Conservation (phyloP, 192 early-diverging fungal genomes). For the Rhizophagus clarus region DNA sequence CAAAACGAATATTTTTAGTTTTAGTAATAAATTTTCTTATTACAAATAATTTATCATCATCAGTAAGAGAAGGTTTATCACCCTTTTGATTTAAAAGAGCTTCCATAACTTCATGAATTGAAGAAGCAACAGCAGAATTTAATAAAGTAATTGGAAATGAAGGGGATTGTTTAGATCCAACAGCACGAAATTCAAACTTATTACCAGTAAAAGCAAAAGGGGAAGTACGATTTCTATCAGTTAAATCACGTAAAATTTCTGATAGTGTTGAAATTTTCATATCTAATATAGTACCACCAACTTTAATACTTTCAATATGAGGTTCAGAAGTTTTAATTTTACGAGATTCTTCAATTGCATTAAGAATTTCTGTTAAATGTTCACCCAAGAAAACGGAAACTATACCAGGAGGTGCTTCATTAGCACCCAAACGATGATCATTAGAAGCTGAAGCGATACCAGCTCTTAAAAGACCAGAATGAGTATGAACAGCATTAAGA, state of each 20-base stretch:
- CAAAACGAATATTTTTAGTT: slow-evolving; percentile 89
- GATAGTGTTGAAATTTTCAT: slow-evolving; percentile 94
- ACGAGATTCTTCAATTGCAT: slow-evolving; percentile 88
- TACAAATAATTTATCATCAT: slow-evolving; percentile 88
- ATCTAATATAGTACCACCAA: slow-evolving; percentile 94
- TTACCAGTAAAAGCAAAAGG: slow-evolving; percentile 99
- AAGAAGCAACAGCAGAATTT: slow-evolving; percentile 89
- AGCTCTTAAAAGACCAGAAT: slow-evolving; percentile 89
- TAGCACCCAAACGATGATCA: slow-evolving; percentile 97
- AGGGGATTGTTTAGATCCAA: slow-evolving; percentile 96
- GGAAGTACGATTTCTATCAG: slow-evolving; percentile 99
- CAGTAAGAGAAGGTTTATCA: slow-evolving; percentile 70
- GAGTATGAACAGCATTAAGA: slow-evolving; percentile 89
- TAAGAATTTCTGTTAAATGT: slow-evolving; percentile 93
- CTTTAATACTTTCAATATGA: slow-evolving; percentile 87
- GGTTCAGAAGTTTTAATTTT: slow-evolving; percentile 87
- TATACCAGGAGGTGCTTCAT: slow-evolving; percentile 97
- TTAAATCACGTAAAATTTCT: slow-evolving; percentile 91
- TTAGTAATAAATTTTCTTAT: slow-evolving; percentile 83
- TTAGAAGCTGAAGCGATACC: slow-evolving; percentile 93
- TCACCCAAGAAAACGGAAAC: slow-evolving; percentile 98
- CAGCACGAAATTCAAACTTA: slow-evolving; percentile 99
- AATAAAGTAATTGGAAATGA: slow-evolving; percentile 94
- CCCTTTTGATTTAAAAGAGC: slow-evolving; percentile 84
- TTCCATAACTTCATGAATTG: slow-evolving; percentile 71